A percentile compares a stretch with the other conserved stretches of the same genome.
Conservation (phyloP, 2,329 filamentous ascomycete species). For the Hymenoscyphus albidus region DNA sequence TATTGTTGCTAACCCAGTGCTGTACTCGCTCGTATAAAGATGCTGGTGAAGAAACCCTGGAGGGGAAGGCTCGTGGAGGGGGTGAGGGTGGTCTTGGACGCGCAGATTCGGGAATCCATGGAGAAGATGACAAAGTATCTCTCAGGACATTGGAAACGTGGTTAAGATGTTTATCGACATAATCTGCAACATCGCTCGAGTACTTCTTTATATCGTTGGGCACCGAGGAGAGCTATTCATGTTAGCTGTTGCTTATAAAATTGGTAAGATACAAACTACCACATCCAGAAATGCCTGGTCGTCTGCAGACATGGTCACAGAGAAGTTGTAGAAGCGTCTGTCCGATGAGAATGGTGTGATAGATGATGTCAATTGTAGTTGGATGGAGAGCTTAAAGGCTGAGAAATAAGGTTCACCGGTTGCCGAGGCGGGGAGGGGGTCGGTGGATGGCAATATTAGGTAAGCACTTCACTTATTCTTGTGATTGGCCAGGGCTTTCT, state of each 20-base stretch:
- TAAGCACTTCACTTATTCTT: too few relatives aligned
- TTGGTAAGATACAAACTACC: constrained; percentile 46
- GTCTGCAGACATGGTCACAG: constrained; percentile 65
- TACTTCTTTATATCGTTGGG: constrained; percentile 66
- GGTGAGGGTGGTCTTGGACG: constrained; percentile 53
- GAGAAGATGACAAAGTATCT: constrained; percentile 61
- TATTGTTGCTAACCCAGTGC: constrained; percentile 70
- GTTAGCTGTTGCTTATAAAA: background rate
- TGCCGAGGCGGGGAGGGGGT: too few relatives aligned
- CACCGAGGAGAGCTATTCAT: constrained; percentile 50
- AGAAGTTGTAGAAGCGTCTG: background rate
- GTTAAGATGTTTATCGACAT: constrained; percentile 78
- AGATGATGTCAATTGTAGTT: background rate
- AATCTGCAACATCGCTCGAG: constrained; percentile 69
- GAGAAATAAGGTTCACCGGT: too few relatives aligned
- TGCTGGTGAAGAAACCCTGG: constrained; percentile 35
- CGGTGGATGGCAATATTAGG: too few relatives aligned
- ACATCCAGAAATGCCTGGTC: constrained; percentile 75
- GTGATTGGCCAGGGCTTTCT: too few relatives aligned
- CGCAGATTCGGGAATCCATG: constrained; percentile 70
- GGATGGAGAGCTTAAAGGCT: constrained; percentile 12
- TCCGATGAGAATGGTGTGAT: background rate
- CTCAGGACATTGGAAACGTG: constrained; percentile 66
- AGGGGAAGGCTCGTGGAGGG: constrained; percentile 29
- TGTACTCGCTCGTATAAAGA: constrained; percentile 51